A percentile compares a stretch with the other conserved stretches of the same genome.
These are phyloP conservation scores for Cochlearia excelsa DNA, from an alignment of 345 rosid genomes.

Conservation along the genomic window DNA sequence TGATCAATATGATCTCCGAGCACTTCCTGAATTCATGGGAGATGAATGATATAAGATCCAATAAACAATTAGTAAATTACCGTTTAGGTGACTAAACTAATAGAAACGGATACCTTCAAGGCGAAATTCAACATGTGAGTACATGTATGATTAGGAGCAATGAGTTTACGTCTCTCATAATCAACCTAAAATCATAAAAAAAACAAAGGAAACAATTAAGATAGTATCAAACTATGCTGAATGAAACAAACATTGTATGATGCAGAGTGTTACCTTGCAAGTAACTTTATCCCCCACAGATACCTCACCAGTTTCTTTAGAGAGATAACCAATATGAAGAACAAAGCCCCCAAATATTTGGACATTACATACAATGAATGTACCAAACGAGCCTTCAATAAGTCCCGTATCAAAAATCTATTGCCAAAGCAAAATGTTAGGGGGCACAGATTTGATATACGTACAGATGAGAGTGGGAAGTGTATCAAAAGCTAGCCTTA, in stretches of 20 bases:
- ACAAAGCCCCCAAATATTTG: slow-evolving; percentile 91
- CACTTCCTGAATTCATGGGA: slow-evolving; percentile 60
- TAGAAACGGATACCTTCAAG: slow-evolving; percentile 56
- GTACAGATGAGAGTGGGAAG: neutral
- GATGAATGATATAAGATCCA: slow-evolving; percentile 11
- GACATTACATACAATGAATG: slow-evolving; percentile 74
- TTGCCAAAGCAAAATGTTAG: slow-evolving; percentile 32
- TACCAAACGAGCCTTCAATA: slow-evolving; percentile 73
- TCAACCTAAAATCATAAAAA: slow-evolving; percentile 61
- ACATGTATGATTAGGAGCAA: slow-evolving; percentile 97
- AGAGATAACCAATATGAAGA: slow-evolving; percentile 75
- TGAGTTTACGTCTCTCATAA: slow-evolving; percentile 77
- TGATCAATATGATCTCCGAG: slow-evolving; percentile 95
- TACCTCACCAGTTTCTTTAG: slow-evolving; percentile 43
- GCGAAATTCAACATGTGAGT: slow-evolving; percentile 98
- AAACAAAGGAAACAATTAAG: neutral
- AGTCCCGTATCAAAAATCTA: slow-evolving; percentile 82
- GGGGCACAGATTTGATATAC: neutral
- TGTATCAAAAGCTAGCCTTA: slow-evolving; percentile 7
- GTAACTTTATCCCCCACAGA: slow-evolving; percentile 66
- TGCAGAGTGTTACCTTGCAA: slow-evolving; percentile 60
- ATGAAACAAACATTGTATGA: slow-evolving; percentile 4
- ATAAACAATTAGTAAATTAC: neutral
- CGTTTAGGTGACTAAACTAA: neutral
- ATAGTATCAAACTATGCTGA: slow-evolving; percentile 9